Percentiles rank a stretch among this genome's conserved stretches.
Conservation (phyloP, 371 early-diverging fungal species). For the Umbelopsis sp. region DNA sequence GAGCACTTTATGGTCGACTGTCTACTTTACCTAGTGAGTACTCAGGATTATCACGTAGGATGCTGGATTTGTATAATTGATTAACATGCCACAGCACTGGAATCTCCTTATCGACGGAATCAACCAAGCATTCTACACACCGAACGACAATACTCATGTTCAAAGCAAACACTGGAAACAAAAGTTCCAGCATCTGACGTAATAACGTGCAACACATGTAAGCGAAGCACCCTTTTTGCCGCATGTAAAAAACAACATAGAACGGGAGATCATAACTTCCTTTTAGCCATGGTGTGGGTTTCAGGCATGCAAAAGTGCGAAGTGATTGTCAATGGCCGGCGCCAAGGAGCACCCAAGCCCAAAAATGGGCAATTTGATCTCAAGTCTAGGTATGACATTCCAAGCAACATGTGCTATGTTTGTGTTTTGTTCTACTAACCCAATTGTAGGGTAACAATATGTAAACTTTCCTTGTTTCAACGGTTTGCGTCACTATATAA, state of each 20-base stretch:
- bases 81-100: neutral
- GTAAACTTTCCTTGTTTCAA: slow-evolving; percentile 46
- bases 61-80: no score
- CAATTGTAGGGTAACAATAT: slow-evolving; percentile 38
- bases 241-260: neutral
- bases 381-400: slow-evolving; percentile 36
- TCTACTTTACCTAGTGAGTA: slow-evolving; percentile 30
- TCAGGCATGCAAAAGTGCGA: slow-evolving; percentile 47
- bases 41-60: no score
- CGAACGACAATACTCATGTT: neutral
- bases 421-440: slow-evolving; percentile 20
- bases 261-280: neutral
- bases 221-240: neutral
- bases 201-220: slow-evolving; percentile 51
- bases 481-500: slow-evolving; percentile 19
- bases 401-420: slow-evolving; percentile 21
- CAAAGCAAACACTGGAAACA: slow-evolving; percentile 2
- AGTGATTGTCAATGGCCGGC: slow-evolving; percentile 63
- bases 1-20: slow-evolving; percentile 67
- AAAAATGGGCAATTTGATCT: slow-evolving; percentile 42
- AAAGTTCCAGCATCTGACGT: neutral
- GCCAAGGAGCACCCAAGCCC: slow-evolving; percentile 55
- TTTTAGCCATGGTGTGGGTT: slow-evolving; percentile 59
- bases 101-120: neutral
- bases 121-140: neutral